phyloP scores from a whole-genome alignment of 1,284 basidiomycete species.

The Ceratobasidium sp. region DNA sequence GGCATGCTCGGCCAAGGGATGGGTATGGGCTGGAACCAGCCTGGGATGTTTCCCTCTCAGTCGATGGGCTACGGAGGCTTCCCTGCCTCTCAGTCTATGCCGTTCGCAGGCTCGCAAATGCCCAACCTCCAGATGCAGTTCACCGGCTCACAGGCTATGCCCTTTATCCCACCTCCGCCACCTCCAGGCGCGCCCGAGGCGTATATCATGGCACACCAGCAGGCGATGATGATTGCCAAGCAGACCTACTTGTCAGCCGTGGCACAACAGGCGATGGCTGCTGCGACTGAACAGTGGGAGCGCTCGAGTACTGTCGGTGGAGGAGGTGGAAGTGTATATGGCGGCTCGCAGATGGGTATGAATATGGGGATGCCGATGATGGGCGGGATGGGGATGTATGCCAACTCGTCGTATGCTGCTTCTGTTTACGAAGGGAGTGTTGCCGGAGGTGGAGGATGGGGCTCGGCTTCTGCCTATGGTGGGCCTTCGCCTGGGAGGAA shows the following conservation, averaged over 20 bases:
- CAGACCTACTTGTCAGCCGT: conserved; percentile 86
- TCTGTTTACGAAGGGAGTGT: conserved; percentile 65
- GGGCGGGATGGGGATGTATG: conserved; percentile 50
- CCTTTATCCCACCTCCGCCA: conserved; percentile 49
- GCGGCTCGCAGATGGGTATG: conserved; percentile 54
- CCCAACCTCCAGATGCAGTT: conserved; percentile 10
- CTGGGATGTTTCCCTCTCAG: conserved; percentile 33
- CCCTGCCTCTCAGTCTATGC: neutral
- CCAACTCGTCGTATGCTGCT: conserved; percentile 61
- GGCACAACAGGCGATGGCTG: conserved; percentile 84
- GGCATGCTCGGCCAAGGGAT: conserved; percentile 25
- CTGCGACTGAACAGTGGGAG: conserved; percentile 86
- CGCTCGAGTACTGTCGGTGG: conserved; percentile 66
- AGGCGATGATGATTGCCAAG: conserved; percentile 82
- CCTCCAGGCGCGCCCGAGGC: conserved; percentile 56
- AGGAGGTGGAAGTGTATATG: conserved; percentile 55
- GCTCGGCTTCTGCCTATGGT: conserved; percentile 58
- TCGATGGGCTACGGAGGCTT: conserved; percentile 14
- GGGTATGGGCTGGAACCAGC: conserved; percentile 39
- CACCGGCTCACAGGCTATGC: neutral
- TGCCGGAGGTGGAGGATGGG: conserved; percentile 58
- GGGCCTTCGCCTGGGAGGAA: conserved; percentile 6
- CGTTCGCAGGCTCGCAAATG: conserved; percentile 3
- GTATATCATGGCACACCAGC: conserved; percentile 77
- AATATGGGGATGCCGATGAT: conserved; percentile 44